These are phyloP conservation scores for Alisma plantagoaquatica DNA, from an alignment of 106 monocot genomes.

Conservation along the genomic window DNA sequence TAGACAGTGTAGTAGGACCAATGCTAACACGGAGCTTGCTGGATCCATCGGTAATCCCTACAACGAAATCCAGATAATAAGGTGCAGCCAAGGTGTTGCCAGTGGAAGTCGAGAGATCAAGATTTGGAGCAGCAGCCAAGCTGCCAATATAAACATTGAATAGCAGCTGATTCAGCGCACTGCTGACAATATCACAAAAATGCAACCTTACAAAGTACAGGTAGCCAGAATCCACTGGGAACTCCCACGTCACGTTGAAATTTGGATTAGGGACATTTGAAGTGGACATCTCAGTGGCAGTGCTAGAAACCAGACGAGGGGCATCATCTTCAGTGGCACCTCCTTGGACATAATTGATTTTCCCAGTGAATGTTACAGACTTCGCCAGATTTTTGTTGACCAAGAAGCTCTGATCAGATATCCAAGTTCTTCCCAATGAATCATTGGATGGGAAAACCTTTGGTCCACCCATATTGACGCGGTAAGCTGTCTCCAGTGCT, in stretches of 20 bases:
- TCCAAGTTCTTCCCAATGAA: conserved; percentile 62
- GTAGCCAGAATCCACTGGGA: conserved; percentile 27
- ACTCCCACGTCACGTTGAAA: conserved; percentile 77
- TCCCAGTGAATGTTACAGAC: neutral
- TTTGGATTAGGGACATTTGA: conserved; percentile 4
- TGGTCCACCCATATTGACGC: conserved; percentile 70
- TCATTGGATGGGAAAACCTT: conserved; percentile 34
- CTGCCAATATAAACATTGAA: conserved; percentile 54
- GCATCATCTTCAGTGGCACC: conserved; percentile 35
- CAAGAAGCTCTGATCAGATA: conserved; percentile 24
- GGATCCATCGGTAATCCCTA: conserved; percentile 12
- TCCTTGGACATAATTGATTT: conserved; percentile 7
- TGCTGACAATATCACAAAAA: conserved; percentile 76
- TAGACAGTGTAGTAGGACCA: conserved; percentile 29
- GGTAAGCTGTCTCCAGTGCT: conserved; percentile 42
- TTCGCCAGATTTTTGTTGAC: conserved; percentile 7
- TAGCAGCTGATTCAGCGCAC: conserved; percentile 11
- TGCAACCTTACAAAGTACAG: conserved; percentile 59
- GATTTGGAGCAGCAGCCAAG: conserved; percentile 15
- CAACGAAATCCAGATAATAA: conserved; percentile 43
- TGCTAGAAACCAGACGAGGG: conserved; percentile 42
- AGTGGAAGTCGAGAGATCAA: conserved; percentile 23
- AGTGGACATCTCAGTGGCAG: conserved; percentile 26
- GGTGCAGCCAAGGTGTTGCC: conserved; percentile 26
- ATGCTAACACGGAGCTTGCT: conserved; percentile 36